Percentiles rank a stretch among this genome's conserved stretches.
Conservation (phyloP, 75 land plant species). For the Adiantum capillusveneris region DNA sequence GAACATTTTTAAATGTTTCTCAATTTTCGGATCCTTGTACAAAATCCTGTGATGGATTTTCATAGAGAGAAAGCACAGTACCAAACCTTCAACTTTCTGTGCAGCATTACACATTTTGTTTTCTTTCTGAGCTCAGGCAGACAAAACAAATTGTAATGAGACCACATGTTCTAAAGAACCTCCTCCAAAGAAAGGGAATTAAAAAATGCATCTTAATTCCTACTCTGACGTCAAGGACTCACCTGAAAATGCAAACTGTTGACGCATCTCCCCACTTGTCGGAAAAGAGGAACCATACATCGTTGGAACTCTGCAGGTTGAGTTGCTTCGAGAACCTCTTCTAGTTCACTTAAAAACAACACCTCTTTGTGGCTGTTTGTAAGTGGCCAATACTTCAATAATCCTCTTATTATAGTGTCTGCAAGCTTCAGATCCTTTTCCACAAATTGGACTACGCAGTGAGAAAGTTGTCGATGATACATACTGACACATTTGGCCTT, state of each 20-base stretch:
- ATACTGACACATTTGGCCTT: slow-evolving; percentile 35
- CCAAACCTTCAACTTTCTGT: too few species aligned
- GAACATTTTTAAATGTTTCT: too few species aligned
- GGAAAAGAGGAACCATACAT: slow-evolving; percentile 30
- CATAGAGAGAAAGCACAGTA: too few species aligned
- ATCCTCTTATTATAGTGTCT: slow-evolving; percentile 33
- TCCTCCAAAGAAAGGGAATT: too few species aligned
- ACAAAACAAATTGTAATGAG: too few species aligned
- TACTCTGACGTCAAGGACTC: too few species aligned
- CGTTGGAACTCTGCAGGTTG: slow-evolving; percentile 56
- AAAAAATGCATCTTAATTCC: too few species aligned
- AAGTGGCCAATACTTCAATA: slow-evolving; percentile 52
- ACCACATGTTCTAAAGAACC: too few species aligned
- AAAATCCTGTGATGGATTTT: too few species aligned
- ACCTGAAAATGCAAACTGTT: slow-evolving; percentile 60
- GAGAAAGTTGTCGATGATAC: slow-evolving; percentile 43
- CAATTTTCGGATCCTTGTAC: too few species aligned
- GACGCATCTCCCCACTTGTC: slow-evolving; percentile 32
- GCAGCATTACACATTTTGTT: too few species aligned
- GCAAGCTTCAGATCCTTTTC: slow-evolving; percentile 47
- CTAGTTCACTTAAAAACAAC: slow-evolving; percentile 45
- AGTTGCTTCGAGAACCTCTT: slow-evolving; percentile 43
- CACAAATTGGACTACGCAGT: slow-evolving; percentile 61
- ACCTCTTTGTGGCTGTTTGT: slow-evolving; percentile 59
- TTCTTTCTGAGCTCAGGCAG: too few species aligned